Conservation (phyloP, 805 yeast species). For the Zygoascus bituminiphila region DNA sequence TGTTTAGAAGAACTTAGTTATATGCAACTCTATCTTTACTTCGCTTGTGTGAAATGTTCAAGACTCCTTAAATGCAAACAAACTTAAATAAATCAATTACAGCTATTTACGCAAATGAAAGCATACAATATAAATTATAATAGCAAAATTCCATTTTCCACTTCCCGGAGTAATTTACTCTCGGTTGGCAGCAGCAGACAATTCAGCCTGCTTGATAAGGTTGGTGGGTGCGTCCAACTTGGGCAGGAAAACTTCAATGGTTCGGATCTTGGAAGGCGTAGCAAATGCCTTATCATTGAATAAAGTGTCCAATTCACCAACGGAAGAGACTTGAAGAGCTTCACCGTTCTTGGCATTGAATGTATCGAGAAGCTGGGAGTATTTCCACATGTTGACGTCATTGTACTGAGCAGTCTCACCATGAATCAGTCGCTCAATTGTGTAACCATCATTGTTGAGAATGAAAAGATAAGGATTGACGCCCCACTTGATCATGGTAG, state of each 20-base stretch:
- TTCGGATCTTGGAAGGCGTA: constrained; percentile 38
- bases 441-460: constrained; percentile 58
- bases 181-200: constrained; percentile 42
- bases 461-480: constrained; percentile 51
- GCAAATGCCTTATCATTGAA: constrained; percentile 35
- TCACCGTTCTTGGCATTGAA: constrained; percentile 48
- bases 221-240: constrained; percentile 55
- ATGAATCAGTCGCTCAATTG: constrained; percentile 55
- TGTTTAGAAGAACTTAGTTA: too few species aligned
- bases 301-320: constrained; percentile 41
- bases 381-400: constrained; percentile 57
- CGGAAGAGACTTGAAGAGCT: constrained; percentile 37
- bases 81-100: too few species aligned
- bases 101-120: too few species aligned
- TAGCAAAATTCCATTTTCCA: too few species aligned
- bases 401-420: constrained; percentile 49
- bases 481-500: constrained; percentile 48
- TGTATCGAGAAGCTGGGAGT: constrained; percentile 36
- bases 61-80: too few species aligned
- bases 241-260: constrained; percentile 51
- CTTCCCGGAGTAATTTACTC: too few species aligned
- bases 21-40: too few species aligned
- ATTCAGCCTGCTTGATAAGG: constrained; percentile 59
- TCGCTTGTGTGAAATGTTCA: too few species aligned
- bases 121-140: too few species aligned